Evolutionary conservation across 805 yeast genomes (phyloP).

Genomic region (Sugiyamaella smithiae): DNA sequence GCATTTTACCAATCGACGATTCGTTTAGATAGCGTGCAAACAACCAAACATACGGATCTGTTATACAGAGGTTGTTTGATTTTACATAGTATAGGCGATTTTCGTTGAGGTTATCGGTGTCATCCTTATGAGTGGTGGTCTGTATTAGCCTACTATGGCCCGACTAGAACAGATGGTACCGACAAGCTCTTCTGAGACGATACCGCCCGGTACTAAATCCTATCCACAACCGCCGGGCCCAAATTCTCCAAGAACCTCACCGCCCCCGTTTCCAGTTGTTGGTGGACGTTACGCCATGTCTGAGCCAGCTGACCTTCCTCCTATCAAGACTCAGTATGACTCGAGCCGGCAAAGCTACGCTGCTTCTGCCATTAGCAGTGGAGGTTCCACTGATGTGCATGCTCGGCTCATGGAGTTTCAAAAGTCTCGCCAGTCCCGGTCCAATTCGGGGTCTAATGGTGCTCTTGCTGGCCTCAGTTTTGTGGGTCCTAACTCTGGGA

Average conservation of each 20-base stretch:
- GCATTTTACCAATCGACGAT: not conserved
- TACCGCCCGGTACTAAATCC: too few relatives aligned
- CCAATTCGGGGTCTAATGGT: constrained; percentile 35
- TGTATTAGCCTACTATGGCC: too few relatives aligned
- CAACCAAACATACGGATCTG: too few relatives aligned
- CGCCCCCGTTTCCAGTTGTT: not conserved
- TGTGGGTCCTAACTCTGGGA: constrained; percentile 1
- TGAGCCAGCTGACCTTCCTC: not conserved
- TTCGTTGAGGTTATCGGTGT: too few relatives aligned
- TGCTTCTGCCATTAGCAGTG: constrained; percentile 1
- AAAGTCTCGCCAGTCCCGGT: constrained; percentile 61
- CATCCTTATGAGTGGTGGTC: too few relatives aligned
- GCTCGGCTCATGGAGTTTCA: constrained; percentile 87
- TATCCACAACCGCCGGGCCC: too few relatives aligned
- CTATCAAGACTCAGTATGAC: constrained; percentile 2
- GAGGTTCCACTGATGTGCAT: constrained; percentile 63
- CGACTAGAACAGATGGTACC: too few relatives aligned
- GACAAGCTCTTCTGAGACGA: too few relatives aligned
- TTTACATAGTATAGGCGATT: too few relatives aligned
- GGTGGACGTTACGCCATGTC: not conserved
- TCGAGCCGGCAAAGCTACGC: not conserved
- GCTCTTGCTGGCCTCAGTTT: constrained; percentile 11
- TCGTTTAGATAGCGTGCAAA: not conserved
- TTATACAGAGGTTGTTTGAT: too few relatives aligned
- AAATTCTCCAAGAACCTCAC: constrained; percentile 1